Percentiles rank a stretch among this genome's conserved stretches.
phyloP scores from a whole-genome alignment of 805 yeast species.

The Sporopachydermia quercuum region DNA sequence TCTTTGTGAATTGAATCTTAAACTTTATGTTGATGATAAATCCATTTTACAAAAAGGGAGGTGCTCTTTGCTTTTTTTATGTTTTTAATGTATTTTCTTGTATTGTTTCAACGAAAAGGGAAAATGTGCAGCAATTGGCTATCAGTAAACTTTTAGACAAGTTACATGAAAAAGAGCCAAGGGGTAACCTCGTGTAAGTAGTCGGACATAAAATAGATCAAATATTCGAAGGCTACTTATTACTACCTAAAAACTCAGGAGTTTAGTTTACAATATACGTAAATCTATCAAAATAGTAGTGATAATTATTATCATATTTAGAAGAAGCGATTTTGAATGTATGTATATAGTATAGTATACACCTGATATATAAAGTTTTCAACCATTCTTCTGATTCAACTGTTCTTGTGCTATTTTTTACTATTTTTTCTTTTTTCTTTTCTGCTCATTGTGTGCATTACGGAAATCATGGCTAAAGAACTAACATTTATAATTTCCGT shows the following conservation, averaged over 20 bases:
- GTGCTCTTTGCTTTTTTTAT: too few species aligned
- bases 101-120: too few species aligned
- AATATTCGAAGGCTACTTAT: too few species aligned
- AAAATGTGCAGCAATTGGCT: too few species aligned
- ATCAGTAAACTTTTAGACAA: too few species aligned
- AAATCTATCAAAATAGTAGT: not conserved
- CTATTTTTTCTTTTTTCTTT: not conserved
- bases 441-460: not conserved
- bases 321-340: not conserved
- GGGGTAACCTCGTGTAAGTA: not conserved
- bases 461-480: not conserved
- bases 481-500: not conserved
- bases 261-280: not conserved
- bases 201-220: not conserved
- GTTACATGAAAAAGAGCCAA: not conserved
- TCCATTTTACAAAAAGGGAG: too few species aligned
- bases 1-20: too few species aligned
- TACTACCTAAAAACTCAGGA: too few species aligned
- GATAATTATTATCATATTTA: not conserved
- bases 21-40: not conserved
- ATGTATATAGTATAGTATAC: not conserved
- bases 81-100: too few species aligned
- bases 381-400: not conserved
- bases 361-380: not conserved
- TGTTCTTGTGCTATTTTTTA: not conserved